Evolutionary conservation across 148 eudicot species (phyloP).

Genomic region (Fagopyrum esculentum): DNA sequence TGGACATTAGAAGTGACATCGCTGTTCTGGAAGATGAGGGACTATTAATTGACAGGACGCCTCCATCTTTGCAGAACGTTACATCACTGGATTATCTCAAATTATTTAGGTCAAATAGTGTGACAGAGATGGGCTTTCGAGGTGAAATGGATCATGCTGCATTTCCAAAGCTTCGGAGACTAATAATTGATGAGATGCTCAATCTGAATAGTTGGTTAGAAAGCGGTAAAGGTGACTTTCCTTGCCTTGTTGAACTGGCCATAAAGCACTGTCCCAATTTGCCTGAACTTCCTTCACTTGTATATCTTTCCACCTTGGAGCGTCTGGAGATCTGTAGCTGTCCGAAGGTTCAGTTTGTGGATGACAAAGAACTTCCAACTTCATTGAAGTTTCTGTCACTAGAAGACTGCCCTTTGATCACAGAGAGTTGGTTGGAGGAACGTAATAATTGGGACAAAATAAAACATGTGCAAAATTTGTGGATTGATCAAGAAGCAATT

Average conservation of each 20-base stretch:
- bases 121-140: conserved; percentile 13
- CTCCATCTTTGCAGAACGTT: conserved; percentile 24
- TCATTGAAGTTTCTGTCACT: no score
- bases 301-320: conserved; percentile 15
- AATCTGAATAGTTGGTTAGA: conserved; percentile 22
- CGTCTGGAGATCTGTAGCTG: conserved; percentile 23
- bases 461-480: no score
- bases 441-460: no score
- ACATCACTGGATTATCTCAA: conserved; percentile 19
- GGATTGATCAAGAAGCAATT: no score
- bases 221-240: conserved; percentile 12
- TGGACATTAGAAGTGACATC: not conserved
- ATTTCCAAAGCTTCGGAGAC: conserved; percentile 25
- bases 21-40: no score
- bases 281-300: conserved; percentile 12
- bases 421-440: no score
- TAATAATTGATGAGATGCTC: conserved; percentile 21
- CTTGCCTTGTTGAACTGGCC: conserved; percentile 17
- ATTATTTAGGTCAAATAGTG: conserved; percentile 14
- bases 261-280: conserved; percentile 26
- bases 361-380: no score
- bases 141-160: conserved; percentile 7
- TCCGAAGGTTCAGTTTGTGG: conserved; percentile 3
- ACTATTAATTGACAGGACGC: not conserved
- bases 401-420: no score